phyloP scores from a whole-genome alignment of 78 protist species.

The Dictyostelium brefeldianum region DNA sequence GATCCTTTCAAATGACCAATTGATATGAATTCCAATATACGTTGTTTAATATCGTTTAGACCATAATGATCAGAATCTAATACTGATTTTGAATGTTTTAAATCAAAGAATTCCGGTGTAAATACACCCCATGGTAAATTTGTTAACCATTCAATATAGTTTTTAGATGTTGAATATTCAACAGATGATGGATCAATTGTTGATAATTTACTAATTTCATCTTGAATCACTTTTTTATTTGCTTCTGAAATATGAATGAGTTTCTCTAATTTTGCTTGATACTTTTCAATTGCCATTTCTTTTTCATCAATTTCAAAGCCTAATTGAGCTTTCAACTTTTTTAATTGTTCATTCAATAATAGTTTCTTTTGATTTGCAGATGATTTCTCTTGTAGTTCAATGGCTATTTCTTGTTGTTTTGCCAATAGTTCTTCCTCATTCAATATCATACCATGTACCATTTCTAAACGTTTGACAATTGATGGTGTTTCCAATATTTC shows the following conservation, averaged over 20 bases:
- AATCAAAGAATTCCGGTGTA: conserved; percentile 61
- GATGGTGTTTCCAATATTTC: conserved; percentile 40
- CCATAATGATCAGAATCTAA: conserved; percentile 94
- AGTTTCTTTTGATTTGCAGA: conserved; percentile 63
- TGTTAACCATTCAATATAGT: conserved; percentile 97
- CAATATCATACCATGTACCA: not conserved
- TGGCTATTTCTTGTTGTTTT: conserved; percentile 24
- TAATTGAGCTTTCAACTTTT: conserved; percentile 86
- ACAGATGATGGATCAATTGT: conserved; percentile 56
- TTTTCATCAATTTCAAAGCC: conserved; percentile 93
- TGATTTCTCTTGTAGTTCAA: conserved; percentile 64
- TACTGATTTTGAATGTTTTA: conserved; percentile 52
- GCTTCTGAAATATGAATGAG: conserved; percentile 33
- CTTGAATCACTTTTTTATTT: conserved; percentile 60
- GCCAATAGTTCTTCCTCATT: conserved; percentile 20
- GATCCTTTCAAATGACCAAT: conserved; percentile 73
- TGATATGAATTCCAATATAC: conserved; percentile 96
- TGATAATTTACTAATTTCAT: conserved; percentile 76
- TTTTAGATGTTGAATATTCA: conserved; percentile 91
- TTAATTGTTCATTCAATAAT: conserved; percentile 87
- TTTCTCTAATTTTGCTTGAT: conserved; percentile 40
- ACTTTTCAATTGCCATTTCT: conserved; percentile 83
- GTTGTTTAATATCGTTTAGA: conserved; percentile 93
- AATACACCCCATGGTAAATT: conserved; percentile 92
- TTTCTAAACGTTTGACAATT: conserved; percentile 24